Evolutionary conservation across 192 early-diverging fungal species (phyloP), one percentile per base, ranked within the genome.

Genomic region (Linderina pennispora): DNA sequence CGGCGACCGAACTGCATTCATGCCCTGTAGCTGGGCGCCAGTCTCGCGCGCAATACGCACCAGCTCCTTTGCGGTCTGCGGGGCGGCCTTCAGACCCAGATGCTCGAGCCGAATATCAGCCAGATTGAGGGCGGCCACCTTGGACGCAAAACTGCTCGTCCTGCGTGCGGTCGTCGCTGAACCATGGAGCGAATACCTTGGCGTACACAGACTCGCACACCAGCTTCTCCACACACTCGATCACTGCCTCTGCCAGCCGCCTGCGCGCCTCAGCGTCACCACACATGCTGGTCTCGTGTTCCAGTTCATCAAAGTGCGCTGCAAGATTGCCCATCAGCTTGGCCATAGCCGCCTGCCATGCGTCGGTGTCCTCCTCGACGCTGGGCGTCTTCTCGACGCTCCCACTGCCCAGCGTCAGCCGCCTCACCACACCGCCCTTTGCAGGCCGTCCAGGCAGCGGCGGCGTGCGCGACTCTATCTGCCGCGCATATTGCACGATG

Each of bases 91-190:
- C 43, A 87, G 69, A 1, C 83, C 82, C 36, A 87, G 37, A 43
- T 87, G 78, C 1, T 66, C 70, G 8, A 83, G 57, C 9, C 63
- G 55, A 31, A 87, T 43, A 15, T 79, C 83, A 7, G 82, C 62
- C 24, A 82, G 40, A 36, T 83, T 83, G 7, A 87, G 53, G 14
- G 85, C 85, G 2, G 80, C 81, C 21, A 85, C 80, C 23, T 80
- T 77, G 44, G 81, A 80, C 16, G 77, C 78, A 18, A 84, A 53
- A n/a, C 35, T 70, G 74, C 41, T 83, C 80, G 42, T 87, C 85
- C 13, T 71, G 77, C 42, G 61, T 42, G 1, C 65, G 59, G 28
- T 83, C 85, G 50, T 81, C 76, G 20, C 69, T 59, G 36, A 55
- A 48, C 16, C 21, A 18, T 0, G 66, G 74, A 23, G 67, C 50